phyloP scores from a whole-genome alignment of 2,329 filamentous ascomycete genomes.

The Pestalotiopsis sp. region DNA sequence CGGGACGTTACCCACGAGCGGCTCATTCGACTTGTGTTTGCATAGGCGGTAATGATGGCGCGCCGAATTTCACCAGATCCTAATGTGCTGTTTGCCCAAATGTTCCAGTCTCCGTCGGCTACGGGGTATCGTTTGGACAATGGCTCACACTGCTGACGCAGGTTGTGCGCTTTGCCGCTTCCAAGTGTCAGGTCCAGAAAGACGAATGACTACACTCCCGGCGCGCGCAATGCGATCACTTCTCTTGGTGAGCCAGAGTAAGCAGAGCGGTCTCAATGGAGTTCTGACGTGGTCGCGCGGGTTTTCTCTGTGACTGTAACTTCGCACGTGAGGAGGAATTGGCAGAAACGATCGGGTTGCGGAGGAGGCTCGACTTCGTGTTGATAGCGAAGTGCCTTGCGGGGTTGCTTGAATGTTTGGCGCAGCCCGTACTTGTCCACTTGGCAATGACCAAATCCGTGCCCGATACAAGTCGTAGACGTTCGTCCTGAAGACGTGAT shows the following conservation, averaged over 20 bases:
- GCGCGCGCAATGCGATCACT: not conserved
- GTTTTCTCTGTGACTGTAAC: not conserved
- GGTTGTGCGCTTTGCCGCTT: not conserved
- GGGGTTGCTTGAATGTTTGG: not conserved
- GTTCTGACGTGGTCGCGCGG: not conserved
- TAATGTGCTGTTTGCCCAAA: not conserved
- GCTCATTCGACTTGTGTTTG: slow-evolving; percentile 18
- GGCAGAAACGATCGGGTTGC: not conserved
- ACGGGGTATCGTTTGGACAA: not conserved
- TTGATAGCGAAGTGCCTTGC: not conserved
- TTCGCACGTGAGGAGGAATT: not conserved
- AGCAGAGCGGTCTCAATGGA: not conserved
- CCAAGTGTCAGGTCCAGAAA: too few relatives aligned
- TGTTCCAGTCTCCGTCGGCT: not conserved
- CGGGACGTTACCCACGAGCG: slow-evolving; percentile 24
- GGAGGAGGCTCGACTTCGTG: not conserved
- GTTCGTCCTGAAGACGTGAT: not conserved
- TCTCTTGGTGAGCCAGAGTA: not conserved
- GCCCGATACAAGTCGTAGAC: not conserved
- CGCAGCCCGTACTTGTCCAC: not conserved
- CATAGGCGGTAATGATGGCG: slow-evolving; percentile 14
- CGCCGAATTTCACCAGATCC: not conserved
- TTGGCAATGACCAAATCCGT: not conserved
- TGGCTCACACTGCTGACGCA: not conserved
- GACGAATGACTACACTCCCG: not conserved